These are phyloP conservation scores for Nannochloropsis oceanica DNA, from an alignment of 108 stramenopile genomes.

Conservation along the genomic window DNA sequence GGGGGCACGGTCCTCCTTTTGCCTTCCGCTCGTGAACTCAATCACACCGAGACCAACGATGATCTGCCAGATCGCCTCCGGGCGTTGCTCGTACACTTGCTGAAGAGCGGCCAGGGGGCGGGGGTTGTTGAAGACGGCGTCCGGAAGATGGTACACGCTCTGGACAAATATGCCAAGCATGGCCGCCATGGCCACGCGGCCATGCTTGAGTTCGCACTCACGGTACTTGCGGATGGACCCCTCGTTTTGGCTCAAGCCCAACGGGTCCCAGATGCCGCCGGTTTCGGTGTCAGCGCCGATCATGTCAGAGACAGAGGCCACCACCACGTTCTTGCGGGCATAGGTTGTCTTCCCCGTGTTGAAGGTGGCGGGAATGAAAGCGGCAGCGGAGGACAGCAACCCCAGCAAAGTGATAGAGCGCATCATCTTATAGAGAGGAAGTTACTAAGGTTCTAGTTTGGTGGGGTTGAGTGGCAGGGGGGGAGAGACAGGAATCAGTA, in stretches of 20 bases:
- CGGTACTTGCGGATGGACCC: background rate
- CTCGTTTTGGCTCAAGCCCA: background rate
- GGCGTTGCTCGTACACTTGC: background rate
- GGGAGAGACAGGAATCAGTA: too few relatives aligned
- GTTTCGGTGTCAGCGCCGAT: background rate
- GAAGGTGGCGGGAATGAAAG: background rate
- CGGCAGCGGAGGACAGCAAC: background rate
- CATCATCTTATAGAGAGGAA: background rate
- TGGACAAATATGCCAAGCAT: conserved; percentile 55
- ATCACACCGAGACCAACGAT: conserved; percentile 11
- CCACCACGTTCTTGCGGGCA: background rate
- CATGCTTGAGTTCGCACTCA: background rate
- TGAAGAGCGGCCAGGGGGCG: conserved; percentile 13
- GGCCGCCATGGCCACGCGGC: background rate
- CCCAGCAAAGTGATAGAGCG: background rate
- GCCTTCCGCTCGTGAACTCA: conserved; percentile 21
- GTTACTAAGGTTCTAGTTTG: background rate
- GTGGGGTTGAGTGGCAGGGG: too few relatives aligned
- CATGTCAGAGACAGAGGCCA: background rate
- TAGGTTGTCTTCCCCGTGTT: background rate
- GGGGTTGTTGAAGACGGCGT: conserved; percentile 35
- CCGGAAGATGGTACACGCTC: conserved; percentile 43
- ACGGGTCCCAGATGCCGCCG: background rate
- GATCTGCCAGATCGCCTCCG: background rate
- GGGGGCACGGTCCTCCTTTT: conserved; percentile 42